Base-by-base conservation (phyloP, 1,284 basidiomycete genomes). In the Pseudozyma flocculosa region DNA sequence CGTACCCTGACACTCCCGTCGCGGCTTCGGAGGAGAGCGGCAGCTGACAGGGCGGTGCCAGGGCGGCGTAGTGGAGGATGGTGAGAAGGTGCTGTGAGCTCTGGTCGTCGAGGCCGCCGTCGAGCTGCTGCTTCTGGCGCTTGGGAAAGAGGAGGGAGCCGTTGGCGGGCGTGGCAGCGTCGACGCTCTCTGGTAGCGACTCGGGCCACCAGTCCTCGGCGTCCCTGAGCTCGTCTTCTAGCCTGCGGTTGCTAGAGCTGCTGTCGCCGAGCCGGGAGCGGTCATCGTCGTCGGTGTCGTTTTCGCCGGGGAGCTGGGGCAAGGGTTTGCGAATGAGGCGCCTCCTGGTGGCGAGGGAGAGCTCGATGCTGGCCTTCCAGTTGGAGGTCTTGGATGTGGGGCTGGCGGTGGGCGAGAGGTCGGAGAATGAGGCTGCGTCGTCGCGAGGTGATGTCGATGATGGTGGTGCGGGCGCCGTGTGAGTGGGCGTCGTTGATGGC, bases 261-360 rank as follows among this genome's bases (percentile, higher is more conserved):
- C 11, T 11, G 26, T 29, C 7, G 26, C 26, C 26, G 11, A 7
- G 7, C 7, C 11, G 5, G 7, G 11, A 7, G 11, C 26, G 5
- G 26, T 29, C 26, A 5, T 29, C 26, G 26, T 29, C 26, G 26
- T 29, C 26, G 26, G 11, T 7, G 26, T 11, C 26, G 18, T 17
- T 22, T n/a, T 23, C 26, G 15, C 40, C 22, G n/a, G 70, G 70
- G 13, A 70, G 34, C 30, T 60, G 52, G 2, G 70, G 70, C n/a
- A 72, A 49, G 3, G 70, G 68, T 45, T 72, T 72, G 45, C 70
- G 64, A 34, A 72, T 70, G 49, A 72, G 65, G 19, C 70, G 57
- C 15, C 67, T 54, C 5, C 61, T 60, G 2, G 70, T 72, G n/a
- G 67, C 61, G 11, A 69, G 51, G 19, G 61, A 66, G 32, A 69